Evolutionary conservation across 2,329 filamentous ascomycete genomes (phyloP).

Genomic region (Sarocladiaceae sp.): DNA sequence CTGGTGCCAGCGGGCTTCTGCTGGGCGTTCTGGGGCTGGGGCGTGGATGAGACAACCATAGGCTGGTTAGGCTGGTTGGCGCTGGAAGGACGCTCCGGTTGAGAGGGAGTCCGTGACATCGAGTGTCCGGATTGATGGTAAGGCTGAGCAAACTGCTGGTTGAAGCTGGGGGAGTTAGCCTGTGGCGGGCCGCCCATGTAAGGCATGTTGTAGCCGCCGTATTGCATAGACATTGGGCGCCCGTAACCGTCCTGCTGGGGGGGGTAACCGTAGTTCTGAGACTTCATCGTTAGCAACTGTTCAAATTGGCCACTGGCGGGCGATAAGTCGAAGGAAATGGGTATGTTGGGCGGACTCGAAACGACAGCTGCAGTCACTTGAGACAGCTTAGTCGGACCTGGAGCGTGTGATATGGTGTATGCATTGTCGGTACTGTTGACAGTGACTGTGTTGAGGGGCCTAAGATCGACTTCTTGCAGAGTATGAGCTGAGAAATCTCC

Average conservation of each 20-base stretch:
- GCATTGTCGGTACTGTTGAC: slow-evolving; percentile 8
- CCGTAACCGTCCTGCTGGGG: slow-evolving; percentile 36
- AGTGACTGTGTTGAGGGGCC: not conserved
- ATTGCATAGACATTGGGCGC: slow-evolving; percentile 31
- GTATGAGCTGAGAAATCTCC: slow-evolving; percentile 10
- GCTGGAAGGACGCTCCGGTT: slow-evolving; percentile 64
- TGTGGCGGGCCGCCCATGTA: slow-evolving; percentile 40
- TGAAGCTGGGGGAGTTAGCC: slow-evolving; percentile 44
- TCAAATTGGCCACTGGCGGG: slow-evolving; percentile 67
- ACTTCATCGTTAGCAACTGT: slow-evolving; percentile 64
- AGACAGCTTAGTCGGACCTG: slow-evolving; percentile 12
- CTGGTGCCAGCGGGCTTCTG: slow-evolving; percentile 34
- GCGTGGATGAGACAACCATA: slow-evolving; percentile 54
- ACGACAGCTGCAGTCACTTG: slow-evolving; percentile 5
- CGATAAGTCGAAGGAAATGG: slow-evolving; percentile 49
- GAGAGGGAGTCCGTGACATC: slow-evolving; percentile 82
- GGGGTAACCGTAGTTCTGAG: slow-evolving; percentile 57
- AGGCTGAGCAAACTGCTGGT: slow-evolving; percentile 36
- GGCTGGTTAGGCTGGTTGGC: slow-evolving; percentile 55
- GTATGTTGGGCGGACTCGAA: not conserved
- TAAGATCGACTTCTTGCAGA: slow-evolving; percentile 1
- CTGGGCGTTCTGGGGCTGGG: slow-evolving; percentile 58
- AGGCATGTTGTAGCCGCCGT: slow-evolving; percentile 39
- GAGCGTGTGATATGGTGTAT: not conserved
- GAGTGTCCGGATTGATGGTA: slow-evolving; percentile 50